Evolutionary conservation across 1,284 basidiomycete genomes (phyloP), one percentile per base, ranked within the genome.

Genomic region (Malassezia brasiliensis): DNA sequence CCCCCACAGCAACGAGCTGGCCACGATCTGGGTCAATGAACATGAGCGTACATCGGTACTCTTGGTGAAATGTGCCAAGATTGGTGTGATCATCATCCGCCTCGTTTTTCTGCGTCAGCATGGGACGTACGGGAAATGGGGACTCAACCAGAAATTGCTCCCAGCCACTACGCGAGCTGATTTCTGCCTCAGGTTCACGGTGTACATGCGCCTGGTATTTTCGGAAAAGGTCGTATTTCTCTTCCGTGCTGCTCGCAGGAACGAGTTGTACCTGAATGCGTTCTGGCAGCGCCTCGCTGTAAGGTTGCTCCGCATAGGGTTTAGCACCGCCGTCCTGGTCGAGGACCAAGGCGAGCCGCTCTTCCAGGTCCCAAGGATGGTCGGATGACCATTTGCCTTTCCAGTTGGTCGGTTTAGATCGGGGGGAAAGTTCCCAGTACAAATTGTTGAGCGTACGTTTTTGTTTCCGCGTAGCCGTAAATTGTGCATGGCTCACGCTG

Each of bases 1-100:
- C 88, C 2, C 84, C 85, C 65, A 98, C 81, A 0, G 87, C 93
- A 44, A 96, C 82, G 12, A 96, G 79, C 67, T 84, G 71, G 9
- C 83, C 86, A 65, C 96, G 85, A 9, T 69, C 53, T 59, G 40
- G 8, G 41, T 20, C 11, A 19, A 12, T 5, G 38, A 3, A 15
- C 2, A 19, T 1, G 9, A n/a, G 35, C 51, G 51, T 53, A 58
- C 56, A 59, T 37, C 69, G 59, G 32, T 68, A 74, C 46, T 72
- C 71, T n/a, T 69, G 64, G 50, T 74, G 71, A 46, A 68, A 72
- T 19, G 53, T 42, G 42, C 70, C 69, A 44, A 60, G 72, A 12
- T 40, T 9, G 9, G 9, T 2, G 0, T 59, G 52, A 11, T 2
- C 15, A 20, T 32, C 22, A 3, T 7, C 10, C 22, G 9, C 11